Conservation (phyloP, 768 basidiomycete species). For the Tulasnella sp. region DNA sequence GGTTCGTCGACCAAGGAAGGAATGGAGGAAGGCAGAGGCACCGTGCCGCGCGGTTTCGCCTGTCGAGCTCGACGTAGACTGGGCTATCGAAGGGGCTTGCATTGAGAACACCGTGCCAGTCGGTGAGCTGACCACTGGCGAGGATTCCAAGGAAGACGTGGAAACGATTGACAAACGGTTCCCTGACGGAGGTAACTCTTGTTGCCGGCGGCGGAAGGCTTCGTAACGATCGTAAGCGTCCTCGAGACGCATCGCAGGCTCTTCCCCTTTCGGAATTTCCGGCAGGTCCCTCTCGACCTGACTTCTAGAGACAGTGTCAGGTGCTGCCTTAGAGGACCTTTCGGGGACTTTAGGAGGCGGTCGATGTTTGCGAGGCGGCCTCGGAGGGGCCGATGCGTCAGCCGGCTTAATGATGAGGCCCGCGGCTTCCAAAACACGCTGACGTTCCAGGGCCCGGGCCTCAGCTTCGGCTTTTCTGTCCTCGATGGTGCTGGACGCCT, state of each 20-base stretch:
- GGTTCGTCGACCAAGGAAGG: constrained; percentile 60
- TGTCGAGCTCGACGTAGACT: neutral
- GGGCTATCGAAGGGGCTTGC: constrained; percentile 8
- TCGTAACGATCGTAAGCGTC: constrained; percentile 92
- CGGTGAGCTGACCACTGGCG: constrained; percentile 34
- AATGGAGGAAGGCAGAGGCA: constrained; percentile 15
- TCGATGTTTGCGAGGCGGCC: constrained; percentile 31
- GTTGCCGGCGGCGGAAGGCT: constrained; percentile 56
- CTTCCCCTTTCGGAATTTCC: constrained; percentile 41
- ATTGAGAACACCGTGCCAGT: constrained; percentile 40
- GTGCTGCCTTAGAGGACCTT: constrained; percentile 34
- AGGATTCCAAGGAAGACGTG: constrained; percentile 17
- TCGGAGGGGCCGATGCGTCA: constrained; percentile 46
- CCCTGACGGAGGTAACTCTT: constrained; percentile 31
- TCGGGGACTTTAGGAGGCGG: constrained; percentile 53
- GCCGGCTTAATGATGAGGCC: constrained; percentile 74
- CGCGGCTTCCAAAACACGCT: constrained; percentile 81
- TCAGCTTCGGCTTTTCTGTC: constrained; percentile 40
- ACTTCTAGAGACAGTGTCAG: constrained; percentile 33
- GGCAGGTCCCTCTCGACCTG: constrained; percentile 50
- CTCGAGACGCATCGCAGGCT: constrained; percentile 52
- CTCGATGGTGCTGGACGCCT: constrained; percentile 34
- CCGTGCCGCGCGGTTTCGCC: neutral
- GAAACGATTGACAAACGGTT: constrained; percentile 52
- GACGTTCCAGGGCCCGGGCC: constrained; percentile 62